Conservation (phyloP, 2,329 filamentous ascomycete genomes). For the Teratosphaeria destructans region DNA sequence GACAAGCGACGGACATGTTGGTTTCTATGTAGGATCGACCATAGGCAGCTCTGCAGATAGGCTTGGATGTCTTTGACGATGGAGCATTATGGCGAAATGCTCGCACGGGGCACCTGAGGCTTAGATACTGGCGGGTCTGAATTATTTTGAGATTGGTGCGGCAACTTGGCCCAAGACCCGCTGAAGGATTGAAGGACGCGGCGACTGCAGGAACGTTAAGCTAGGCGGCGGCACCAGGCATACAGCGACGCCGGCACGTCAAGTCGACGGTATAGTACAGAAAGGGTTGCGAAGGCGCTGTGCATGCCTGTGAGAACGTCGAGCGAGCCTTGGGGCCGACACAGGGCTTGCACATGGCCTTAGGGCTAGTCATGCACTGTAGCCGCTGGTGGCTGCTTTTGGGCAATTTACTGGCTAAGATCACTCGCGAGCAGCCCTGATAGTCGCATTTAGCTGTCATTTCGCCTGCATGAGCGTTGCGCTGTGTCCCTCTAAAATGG, state of each 20-base stretch:
- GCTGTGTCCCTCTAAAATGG: background rate
- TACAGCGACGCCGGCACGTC: background rate
- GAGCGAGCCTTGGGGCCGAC: background rate
- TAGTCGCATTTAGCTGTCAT: background rate
- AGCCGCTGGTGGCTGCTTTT: background rate
- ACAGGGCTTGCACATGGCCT: background rate
- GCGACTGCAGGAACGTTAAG: slow-evolving; percentile 10
- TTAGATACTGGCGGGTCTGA: slow-evolving; percentile 12
- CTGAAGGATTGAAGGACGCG: slow-evolving; percentile 5
- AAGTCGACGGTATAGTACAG: background rate
- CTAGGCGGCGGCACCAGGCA: background rate
- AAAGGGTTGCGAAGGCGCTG: background rate
- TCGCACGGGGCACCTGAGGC: slow-evolving; percentile 10
- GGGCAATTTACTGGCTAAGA: background rate
- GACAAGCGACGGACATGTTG: slow-evolving; percentile 19
- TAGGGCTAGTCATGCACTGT: background rate
- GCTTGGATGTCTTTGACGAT: slow-evolving; percentile 10
- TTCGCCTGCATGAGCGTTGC: background rate
- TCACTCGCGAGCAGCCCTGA: background rate
- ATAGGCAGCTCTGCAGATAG: slow-evolving; percentile 6
- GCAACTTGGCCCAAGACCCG: slow-evolving; percentile 8
- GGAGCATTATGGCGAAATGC: slow-evolving; percentile 12
- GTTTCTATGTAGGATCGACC: slow-evolving; percentile 21
- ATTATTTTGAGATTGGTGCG: slow-evolving; percentile 18
- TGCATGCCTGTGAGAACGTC: background rate